Evolutionary conservation across 306 rosid species (phyloP).

Genomic region (Vicia faba): DNA sequence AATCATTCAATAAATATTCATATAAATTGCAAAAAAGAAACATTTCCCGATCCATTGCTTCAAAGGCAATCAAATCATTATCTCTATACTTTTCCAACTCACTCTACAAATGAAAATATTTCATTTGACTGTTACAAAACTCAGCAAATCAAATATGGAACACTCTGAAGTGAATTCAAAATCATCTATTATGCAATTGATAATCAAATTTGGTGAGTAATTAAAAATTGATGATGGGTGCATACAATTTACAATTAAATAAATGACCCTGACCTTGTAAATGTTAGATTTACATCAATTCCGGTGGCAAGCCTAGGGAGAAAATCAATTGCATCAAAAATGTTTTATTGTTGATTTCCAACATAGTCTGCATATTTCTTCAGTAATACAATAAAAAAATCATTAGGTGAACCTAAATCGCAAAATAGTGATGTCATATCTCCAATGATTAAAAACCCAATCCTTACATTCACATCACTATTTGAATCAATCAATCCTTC

Average conservation of each 20-base stretch:
- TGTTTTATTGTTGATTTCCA: conserved; percentile 90
- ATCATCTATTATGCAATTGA: conserved; percentile 76
- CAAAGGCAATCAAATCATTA: no score
- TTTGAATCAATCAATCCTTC: conserved; percentile 89
- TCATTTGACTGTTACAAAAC: no score
- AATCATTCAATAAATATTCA: no score
- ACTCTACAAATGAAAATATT: no score
- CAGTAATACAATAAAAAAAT: conserved; percentile 48
- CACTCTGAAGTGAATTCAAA: conserved; percentile 98
- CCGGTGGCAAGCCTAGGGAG: conserved; percentile 99
- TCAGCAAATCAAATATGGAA: conserved; percentile 92
- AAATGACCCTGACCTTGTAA: conserved; percentile 63
- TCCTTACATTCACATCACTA: conserved; percentile 72
- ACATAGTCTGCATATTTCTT: conserved; percentile 85
- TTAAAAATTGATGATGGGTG: conserved; percentile 31
- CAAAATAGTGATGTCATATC: conserved; percentile 24
- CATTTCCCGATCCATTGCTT: no score
- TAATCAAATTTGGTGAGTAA: conserved; percentile 37
- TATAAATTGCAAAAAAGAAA: no score
- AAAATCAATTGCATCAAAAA: conserved; percentile 94
- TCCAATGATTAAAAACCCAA: conserved; percentile 15
- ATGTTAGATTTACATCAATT: conserved; percentile 94
- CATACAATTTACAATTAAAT: conserved; percentile 20
- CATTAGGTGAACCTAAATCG: conserved; percentile 32
- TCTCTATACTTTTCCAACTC: no score